Conservation (phyloP, 805 yeast species). For the Debaryomyces tyrocola region DNA sequence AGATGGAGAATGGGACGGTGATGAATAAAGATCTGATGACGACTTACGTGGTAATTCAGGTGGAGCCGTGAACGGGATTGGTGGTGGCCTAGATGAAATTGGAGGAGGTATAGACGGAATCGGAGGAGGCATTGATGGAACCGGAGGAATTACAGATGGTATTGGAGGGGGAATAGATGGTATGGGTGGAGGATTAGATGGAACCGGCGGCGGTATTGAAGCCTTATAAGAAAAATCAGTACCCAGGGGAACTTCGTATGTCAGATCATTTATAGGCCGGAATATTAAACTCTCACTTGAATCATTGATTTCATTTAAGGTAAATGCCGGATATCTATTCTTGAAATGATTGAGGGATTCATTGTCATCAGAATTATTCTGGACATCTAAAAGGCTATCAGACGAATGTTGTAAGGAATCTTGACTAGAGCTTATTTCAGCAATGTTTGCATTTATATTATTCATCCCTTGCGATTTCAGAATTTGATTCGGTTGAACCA, state of each 20-base stretch:
- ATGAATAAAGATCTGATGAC: not conserved
- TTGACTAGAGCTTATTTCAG: not conserved
- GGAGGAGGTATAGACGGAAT: not conserved
- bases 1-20: conserved; percentile 2
- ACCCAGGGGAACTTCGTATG: too few species aligned
- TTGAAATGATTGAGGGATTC: conserved; percentile 5
- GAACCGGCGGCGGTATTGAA: not conserved
- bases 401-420: conserved; percentile 1
- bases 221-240: too few species aligned
- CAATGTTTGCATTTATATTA: conserved; percentile 4
- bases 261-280: not conserved
- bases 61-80: too few species aligned
- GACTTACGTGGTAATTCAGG: too few species aligned
- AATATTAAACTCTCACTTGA: not conserved
- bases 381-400: not conserved
- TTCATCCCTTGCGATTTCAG: conserved; percentile 5
- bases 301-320: not conserved
- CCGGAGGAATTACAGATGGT: not conserved
- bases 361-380: not conserved
- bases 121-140: not conserved
- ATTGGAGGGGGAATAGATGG: not conserved
- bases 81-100: not conserved
- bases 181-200: not conserved
- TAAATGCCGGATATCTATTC: conserved; percentile 7
- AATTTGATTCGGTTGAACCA: not conserved